Conservation (phyloP, 2,329 filamentous ascomycete genomes). For the Fusarium temperatum region DNA sequence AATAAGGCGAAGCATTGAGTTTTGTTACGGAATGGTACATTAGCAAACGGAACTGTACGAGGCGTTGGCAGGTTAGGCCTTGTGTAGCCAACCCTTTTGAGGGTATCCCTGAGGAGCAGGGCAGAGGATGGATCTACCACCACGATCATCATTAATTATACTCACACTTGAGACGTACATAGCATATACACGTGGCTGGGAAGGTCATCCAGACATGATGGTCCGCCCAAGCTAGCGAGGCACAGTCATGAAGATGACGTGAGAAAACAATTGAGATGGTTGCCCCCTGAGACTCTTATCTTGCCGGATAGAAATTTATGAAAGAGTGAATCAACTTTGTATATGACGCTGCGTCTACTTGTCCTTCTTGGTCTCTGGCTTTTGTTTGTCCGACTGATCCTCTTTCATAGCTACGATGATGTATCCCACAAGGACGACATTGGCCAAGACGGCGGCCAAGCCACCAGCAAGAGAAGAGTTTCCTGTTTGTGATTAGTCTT, state of each 20-base stretch:
- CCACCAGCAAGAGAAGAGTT: slow-evolving; percentile 90
- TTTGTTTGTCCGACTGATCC: slow-evolving; percentile 63
- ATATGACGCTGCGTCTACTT: slow-evolving; percentile 43
- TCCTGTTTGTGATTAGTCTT: slow-evolving; percentile 60
- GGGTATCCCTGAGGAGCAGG: slow-evolving; percentile 19
- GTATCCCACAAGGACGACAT: slow-evolving; percentile 90
- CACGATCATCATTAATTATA: slow-evolving; percentile 40
- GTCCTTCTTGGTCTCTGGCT: slow-evolving; percentile 60
- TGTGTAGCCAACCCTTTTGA: slow-evolving; percentile 22
- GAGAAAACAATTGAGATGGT: slow-evolving; percentile 31
- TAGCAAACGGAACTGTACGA: slow-evolving; percentile 41
- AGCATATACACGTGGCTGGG: slow-evolving; percentile 42
- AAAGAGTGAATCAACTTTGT: neutral
- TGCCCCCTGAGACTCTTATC: neutral
- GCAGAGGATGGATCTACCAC: slow-evolving; percentile 36
- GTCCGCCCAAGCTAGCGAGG: slow-evolving; percentile 2
- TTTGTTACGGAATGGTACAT: slow-evolving; percentile 37
- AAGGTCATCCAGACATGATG: slow-evolving; percentile 27
- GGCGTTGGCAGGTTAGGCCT: slow-evolving; percentile 39
- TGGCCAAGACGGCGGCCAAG: slow-evolving; percentile 87
- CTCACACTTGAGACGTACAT: slow-evolving; percentile 37
- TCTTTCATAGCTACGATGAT: slow-evolving; percentile 91
- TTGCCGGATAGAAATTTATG: neutral
- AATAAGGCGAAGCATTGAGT: slow-evolving; percentile 40
- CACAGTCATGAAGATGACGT: slow-evolving; percentile 22